Percentiles rank a stretch among this genome's conserved stretches.
phyloP scores from a whole-genome alignment of 2,329 filamentous ascomycete species.

The Escovopsis weberi region DNA sequence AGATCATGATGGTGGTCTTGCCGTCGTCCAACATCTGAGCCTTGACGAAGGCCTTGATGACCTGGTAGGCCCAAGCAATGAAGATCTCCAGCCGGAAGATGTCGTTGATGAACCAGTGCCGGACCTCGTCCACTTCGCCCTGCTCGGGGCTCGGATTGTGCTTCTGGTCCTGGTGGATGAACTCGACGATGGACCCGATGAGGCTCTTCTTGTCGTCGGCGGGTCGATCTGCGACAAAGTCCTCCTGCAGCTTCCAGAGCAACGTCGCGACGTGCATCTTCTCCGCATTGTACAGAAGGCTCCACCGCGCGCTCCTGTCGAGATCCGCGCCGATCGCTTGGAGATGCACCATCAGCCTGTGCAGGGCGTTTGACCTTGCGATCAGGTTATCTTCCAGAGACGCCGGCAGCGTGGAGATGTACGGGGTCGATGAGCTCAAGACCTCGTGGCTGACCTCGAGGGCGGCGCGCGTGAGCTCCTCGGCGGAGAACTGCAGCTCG shows the following conservation, averaged over 20 bases:
- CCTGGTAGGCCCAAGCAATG: slow-evolving; percentile 64
- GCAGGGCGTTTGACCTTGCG: slow-evolving; percentile 56
- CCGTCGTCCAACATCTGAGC: slow-evolving; percentile 42
- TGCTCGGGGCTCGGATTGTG: slow-evolving; percentile 46
- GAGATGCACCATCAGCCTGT: slow-evolving; percentile 60
- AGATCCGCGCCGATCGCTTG: slow-evolving; percentile 50
- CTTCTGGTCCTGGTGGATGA: slow-evolving; percentile 64
- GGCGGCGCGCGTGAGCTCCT: slow-evolving; percentile 64
- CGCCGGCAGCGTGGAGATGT: slow-evolving; percentile 57
- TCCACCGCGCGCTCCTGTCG: slow-evolving; percentile 58
- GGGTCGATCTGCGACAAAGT: slow-evolving; percentile 44
- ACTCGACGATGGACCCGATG: slow-evolving; percentile 58
- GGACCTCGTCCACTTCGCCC: slow-evolving; percentile 63
- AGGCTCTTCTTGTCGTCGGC: slow-evolving; percentile 52
- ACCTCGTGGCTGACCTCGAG: slow-evolving; percentile 69
- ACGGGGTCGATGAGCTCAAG: slow-evolving; percentile 58
- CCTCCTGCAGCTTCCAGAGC: slow-evolving; percentile 71
- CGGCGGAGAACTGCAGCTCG: slow-evolving; percentile 49
- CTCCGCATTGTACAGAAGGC: slow-evolving; percentile 76
- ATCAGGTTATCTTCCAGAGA: slow-evolving; percentile 72
- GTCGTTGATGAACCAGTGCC: slow-evolving; percentile 78
- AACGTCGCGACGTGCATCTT: slow-evolving; percentile 68
- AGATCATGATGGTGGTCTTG: slow-evolving; percentile 39
- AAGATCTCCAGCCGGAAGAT: slow-evolving; percentile 58
- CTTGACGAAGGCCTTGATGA: slow-evolving; percentile 57